These are phyloP conservation scores for Beauveria asiatica DNA, from an alignment of 2,329 filamentous ascomycete genomes.

Conservation along the genomic window DNA sequence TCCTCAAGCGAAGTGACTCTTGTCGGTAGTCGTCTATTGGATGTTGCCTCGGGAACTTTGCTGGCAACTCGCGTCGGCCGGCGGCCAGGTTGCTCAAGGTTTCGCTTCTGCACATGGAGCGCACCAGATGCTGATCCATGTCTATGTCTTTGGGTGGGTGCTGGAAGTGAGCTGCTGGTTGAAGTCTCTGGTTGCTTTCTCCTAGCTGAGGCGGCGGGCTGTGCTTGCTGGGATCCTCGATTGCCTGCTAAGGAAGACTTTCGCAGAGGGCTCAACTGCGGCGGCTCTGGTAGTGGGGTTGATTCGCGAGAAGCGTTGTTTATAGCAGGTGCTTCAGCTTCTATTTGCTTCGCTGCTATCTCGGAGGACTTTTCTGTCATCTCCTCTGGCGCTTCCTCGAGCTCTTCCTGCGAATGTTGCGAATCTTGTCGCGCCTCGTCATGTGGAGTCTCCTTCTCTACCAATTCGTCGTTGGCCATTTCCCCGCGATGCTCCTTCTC, in stretches of 20 bases:
- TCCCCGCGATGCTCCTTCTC: conserved; percentile 18
- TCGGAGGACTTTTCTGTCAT: conserved; percentile 31
- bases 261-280: conserved; percentile 42
- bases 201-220: background rate
- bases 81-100: conserved; percentile 1
- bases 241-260: conserved; percentile 45
- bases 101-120: background rate
- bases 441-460: background rate
- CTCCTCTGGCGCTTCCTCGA: conserved; percentile 21
- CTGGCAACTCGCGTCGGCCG: background rate
- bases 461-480: conserved; percentile 28
- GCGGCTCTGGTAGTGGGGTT: conserved; percentile 38
- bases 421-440: background rate
- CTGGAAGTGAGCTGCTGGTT: background rate
- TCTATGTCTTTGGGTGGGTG: background rate
- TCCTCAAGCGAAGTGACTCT: conserved; percentile 1
- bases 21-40: background rate
- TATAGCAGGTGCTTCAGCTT: conserved; percentile 35
- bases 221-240: conserved; percentile 21
- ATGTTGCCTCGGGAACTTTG: background rate
- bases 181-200: background rate
- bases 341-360: conserved; percentile 20
- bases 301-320: conserved; percentile 27
- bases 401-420: conserved; percentile 17
- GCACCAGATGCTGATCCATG: background rate